A percentile compares a stretch with the other conserved stretches of the same genome.
phyloP scores from a whole-genome alignment of 2,329 filamentous ascomycete genomes.

The Fusarium sp. region DNA sequence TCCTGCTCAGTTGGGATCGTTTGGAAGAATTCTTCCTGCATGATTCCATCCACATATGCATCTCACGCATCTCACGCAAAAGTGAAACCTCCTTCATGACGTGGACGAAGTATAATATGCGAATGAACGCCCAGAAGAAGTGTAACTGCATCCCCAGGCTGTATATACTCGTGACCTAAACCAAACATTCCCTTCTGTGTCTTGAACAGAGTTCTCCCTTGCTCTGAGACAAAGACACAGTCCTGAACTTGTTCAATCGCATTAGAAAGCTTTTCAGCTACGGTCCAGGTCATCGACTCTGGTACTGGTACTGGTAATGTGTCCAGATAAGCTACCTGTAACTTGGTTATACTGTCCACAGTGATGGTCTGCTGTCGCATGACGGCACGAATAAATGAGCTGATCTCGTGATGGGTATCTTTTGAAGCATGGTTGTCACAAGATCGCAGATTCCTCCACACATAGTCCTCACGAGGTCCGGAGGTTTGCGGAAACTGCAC shows the following conservation, averaged over 20 bases:
- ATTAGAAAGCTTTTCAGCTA: background rate
- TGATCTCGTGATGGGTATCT: background rate
- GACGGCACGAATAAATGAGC: background rate
- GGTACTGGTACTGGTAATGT: too few relatives aligned
- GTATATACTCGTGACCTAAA: background rate
- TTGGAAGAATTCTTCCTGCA: slow-evolving; percentile 5
- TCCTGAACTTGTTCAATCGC: background rate
- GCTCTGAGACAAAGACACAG: too few relatives aligned
- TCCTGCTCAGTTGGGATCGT: background rate
- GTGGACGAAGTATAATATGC: background rate
- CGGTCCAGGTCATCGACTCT: background rate
- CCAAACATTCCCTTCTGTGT: background rate
- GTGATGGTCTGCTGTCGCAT: background rate
- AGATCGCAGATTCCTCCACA: background rate
- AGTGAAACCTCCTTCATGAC: background rate
- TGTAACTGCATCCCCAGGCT: background rate
- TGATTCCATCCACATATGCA: slow-evolving; percentile 8
- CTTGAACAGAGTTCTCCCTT: background rate
- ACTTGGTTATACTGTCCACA: too few relatives aligned
- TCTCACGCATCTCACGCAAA: slow-evolving; percentile 12
- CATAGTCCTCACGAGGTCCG: background rate
- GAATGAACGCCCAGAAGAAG: background rate
- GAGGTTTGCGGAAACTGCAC: background rate
- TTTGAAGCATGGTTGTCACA: too few relatives aligned
- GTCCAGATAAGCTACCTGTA: too few relatives aligned